Evolutionary conservation across 305 asterid species (phyloP).

Genomic region (Stenogyne calaminthoides): DNA sequence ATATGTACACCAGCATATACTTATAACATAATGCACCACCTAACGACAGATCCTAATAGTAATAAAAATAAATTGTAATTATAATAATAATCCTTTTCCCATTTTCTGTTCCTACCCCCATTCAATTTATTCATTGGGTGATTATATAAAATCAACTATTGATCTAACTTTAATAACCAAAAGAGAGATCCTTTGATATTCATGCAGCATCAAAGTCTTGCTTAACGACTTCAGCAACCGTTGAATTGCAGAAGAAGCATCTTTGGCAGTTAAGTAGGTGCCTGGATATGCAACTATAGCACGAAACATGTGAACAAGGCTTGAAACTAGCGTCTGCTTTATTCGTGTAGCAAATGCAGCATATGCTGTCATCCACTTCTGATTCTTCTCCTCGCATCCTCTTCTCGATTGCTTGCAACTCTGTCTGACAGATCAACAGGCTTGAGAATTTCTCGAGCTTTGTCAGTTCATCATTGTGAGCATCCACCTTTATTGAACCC

Average conservation of each 20-base stretch:
- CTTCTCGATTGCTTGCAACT: conserved; percentile 49
- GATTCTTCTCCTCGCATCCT: conserved; percentile 41
- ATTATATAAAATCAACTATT: conserved; percentile 27
- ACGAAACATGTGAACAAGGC: conserved; percentile 82
- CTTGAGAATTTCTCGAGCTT: conserved; percentile 73
- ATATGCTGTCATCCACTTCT: conserved; percentile 52
- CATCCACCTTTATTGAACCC: conserved; percentile 62
- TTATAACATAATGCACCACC: conserved; percentile 20
- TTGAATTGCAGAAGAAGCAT: conserved; percentile 94
- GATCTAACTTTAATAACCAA: conserved; percentile 22
- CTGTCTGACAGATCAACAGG: conserved; percentile 55
- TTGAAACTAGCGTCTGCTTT: conserved; percentile 58
- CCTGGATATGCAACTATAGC: conserved; percentile 91
- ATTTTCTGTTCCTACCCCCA: too few species aligned
- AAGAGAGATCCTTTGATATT: not conserved
- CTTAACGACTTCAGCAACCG: conserved; percentile 56
- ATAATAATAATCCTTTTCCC: not conserved
- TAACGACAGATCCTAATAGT: conserved; percentile 28
- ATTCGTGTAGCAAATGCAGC: conserved; percentile 91
- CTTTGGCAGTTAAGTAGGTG: conserved; percentile 90
- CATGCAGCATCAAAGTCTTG: conserved; percentile 35
- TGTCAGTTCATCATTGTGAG: conserved; percentile 50
- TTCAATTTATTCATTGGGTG: conserved; percentile 10
- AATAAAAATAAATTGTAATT: conserved; percentile 7
- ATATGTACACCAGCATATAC: conserved; percentile 27